Conservation (phyloP, 2,329 filamentous ascomycete genomes). For the Colletotrichum simmondsii region DNA sequence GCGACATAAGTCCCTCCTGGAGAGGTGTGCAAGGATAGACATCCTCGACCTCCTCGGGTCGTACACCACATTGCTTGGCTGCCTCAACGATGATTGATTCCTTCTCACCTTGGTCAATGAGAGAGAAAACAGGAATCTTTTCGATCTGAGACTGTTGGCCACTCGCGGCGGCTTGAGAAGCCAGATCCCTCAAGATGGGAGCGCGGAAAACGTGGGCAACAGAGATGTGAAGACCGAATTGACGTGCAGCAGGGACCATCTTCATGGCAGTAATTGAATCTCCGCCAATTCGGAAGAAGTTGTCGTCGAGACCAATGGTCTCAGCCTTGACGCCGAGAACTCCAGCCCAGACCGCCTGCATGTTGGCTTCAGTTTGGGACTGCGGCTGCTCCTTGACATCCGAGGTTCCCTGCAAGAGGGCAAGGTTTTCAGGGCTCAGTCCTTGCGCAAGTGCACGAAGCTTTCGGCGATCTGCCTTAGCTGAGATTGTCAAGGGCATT, state of each 20-base stretch:
- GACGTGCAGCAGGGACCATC: background rate
- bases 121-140: background rate
- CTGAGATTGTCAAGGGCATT: constrained; percentile 1
- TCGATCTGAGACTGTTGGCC: background rate
- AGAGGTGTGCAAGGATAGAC: constrained; percentile 49
- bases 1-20: constrained; percentile 44
- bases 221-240: background rate
- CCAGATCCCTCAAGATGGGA: background rate
- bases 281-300: constrained; percentile 37
- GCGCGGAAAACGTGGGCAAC: background rate
- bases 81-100: background rate
- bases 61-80: background rate
- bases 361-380: constrained; percentile 11
- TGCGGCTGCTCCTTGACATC: background rate
- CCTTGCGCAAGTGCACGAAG: background rate
- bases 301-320: constrained; percentile 33
- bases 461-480: background rate
- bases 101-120: background rate
- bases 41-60: constrained; percentile 39
- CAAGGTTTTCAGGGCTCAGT: background rate
- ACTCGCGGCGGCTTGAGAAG: background rate
- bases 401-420: background rate
- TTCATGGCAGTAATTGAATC: constrained; percentile 38
- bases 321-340: constrained; percentile 20
- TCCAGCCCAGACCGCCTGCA: constrained; percentile 33